Evolutionary conservation across 2,329 filamentous ascomycete species (phyloP).

Genomic region (Aspergillus versicolor): DNA sequence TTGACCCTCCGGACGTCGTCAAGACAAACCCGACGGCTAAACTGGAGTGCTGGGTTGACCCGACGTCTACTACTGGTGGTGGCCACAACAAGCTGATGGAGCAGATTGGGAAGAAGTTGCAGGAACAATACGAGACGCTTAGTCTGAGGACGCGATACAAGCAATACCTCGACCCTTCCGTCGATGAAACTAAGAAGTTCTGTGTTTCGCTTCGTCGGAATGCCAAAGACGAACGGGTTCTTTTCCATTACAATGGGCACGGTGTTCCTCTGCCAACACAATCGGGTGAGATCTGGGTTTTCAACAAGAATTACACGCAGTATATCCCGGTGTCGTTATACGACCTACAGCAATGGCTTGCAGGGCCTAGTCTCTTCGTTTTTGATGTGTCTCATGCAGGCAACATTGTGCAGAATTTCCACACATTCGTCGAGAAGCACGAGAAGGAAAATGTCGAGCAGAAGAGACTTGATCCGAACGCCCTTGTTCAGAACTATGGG

Average conservation of each 20-base stretch:
- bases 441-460: conserved; percentile 82
- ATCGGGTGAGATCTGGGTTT: conserved; percentile 98
- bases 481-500: conserved; percentile 63
- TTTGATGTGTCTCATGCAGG: conserved; percentile 98
- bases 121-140: conserved; percentile 92
- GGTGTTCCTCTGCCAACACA: conserved; percentile 93
- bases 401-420: conserved; percentile 92
- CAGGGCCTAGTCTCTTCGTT: conserved; percentile 92
- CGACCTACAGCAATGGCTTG: conserved; percentile 92
- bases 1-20: conserved; percentile 94
- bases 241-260: conserved; percentile 99
- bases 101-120: conserved; percentile 92
- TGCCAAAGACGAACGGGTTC: conserved; percentile 89
- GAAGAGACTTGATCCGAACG: conserved; percentile 71
- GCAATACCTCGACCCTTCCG: conserved; percentile 91
- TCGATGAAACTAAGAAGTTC: conserved; percentile 97
- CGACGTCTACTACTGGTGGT: conserved; percentile 72
- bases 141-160: conserved; percentile 97
- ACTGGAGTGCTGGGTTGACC: conserved; percentile 95
- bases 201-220: conserved; percentile 85
- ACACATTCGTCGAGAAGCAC: conserved; percentile 92
- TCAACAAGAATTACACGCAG: conserved; percentile 98
- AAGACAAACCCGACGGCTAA: conserved; percentile 93
- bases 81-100: conserved; percentile 80
- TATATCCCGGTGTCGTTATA: conserved; percentile 97